A percentile compares a stretch with the other conserved stretches of the same genome.
Evolutionary conservation across 176 grass and related monocot genomes (phyloP).

Genomic region (Phoenix dactylifera): DNA sequence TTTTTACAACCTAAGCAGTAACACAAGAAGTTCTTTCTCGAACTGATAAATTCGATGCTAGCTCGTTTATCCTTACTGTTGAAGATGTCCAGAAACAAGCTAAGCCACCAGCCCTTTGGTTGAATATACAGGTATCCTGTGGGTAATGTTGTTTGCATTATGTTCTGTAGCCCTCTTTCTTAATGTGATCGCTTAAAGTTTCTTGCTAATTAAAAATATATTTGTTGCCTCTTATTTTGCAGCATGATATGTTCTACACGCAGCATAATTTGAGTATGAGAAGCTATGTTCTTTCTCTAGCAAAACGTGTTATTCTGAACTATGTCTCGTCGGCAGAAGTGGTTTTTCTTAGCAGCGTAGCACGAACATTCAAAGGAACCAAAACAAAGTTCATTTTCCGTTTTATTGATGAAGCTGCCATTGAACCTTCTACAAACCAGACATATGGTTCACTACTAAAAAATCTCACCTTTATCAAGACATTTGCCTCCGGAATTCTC

Average conservation of each 20-base stretch:
- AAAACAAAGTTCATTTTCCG: constrained; percentile 63
- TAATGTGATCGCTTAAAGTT: too few species aligned
- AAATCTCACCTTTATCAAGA: constrained; percentile 60
- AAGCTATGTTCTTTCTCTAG: constrained; percentile 36
- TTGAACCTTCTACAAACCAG: constrained; percentile 61
- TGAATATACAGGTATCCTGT: constrained; percentile 67
- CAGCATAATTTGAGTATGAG: constrained; percentile 51
- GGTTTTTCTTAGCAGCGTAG: constrained; percentile 42
- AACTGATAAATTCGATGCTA: constrained; percentile 20
- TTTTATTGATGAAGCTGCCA: constrained; percentile 22
- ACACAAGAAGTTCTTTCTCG: constrained; percentile 68
- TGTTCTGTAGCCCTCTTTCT: too few species aligned
- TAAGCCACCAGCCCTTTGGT: constrained; percentile 38
- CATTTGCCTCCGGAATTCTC: constrained; percentile 69
- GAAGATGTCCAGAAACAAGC: constrained; percentile 5
- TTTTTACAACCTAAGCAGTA: constrained; percentile 42
- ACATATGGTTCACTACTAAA: constrained; percentile 41
- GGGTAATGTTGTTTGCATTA: background rate
- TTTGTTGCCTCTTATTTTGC: constrained; percentile 12
- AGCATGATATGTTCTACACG: constrained; percentile 58
- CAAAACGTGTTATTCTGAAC: constrained; percentile 28
- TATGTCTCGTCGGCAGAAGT: constrained; percentile 73
- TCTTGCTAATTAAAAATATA: background rate
- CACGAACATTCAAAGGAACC: constrained; percentile 24
- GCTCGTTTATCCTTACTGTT: constrained; percentile 23